Conservation (phyloP, 352 stramenopile species). For the Heterotrichella gracilis region DNA sequence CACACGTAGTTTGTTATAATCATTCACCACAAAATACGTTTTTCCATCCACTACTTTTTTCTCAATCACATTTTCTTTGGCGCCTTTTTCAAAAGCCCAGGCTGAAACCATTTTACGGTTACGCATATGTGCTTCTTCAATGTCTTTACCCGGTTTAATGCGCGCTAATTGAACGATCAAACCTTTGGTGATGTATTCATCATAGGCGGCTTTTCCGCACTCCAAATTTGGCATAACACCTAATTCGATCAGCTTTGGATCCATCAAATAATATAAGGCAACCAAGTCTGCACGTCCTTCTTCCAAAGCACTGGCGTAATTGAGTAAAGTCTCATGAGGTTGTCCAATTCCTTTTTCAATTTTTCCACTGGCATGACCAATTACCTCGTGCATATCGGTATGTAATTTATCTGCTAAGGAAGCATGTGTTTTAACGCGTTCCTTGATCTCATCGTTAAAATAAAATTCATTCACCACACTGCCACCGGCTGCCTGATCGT, state of each 20-base stretch:
- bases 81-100: neutral
- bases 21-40: conserved; percentile 1
- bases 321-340: neutral
- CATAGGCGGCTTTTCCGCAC: neutral
- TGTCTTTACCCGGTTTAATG: neutral
- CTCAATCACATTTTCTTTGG: neutral
- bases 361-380: neutral
- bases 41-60: neutral
- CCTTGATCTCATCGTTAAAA: neutral
- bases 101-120: neutral
- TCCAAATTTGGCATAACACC: neutral
- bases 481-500: neutral
- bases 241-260: neutral
- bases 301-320: neutral
- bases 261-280: neutral
- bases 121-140: conserved; percentile 2
- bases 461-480: neutral
- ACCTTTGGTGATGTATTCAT: neutral
- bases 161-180: neutral
- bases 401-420: neutral
- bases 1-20: neutral
- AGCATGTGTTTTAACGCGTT: neutral
- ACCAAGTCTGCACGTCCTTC: neutral
- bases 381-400: conserved; percentile 1
- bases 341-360: neutral